Conservation (phyloP, 441 rosid species). For the Pelargonium myrrhifolium region DNA sequence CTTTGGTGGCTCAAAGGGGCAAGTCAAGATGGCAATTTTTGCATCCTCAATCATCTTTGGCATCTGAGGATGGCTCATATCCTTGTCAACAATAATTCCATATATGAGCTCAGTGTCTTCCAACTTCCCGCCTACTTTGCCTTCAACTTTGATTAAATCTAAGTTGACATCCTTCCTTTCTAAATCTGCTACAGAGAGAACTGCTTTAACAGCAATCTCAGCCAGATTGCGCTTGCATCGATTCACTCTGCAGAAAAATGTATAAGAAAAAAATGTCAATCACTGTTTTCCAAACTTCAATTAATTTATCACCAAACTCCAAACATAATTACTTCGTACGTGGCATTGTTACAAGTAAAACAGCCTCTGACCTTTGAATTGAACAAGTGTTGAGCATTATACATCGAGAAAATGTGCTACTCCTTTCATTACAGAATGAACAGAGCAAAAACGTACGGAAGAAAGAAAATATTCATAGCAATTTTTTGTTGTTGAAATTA, state of each 20-base stretch:
- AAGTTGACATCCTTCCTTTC: conserved; percentile 90
- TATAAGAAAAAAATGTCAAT: conserved; percentile 9
- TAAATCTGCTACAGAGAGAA: conserved; percentile 89
- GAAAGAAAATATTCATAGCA: not conserved
- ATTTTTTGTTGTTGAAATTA: not conserved
- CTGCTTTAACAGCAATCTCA: conserved; percentile 94
- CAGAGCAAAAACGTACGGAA: not conserved
- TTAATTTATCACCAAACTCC: not conserved
- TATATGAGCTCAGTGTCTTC: conserved; percentile 84
- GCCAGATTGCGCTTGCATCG: conserved; percentile 84
- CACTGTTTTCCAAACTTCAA: too few relatives aligned
- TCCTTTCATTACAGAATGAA: not conserved
- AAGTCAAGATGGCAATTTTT: conserved; percentile 90
- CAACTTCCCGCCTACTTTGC: conserved; percentile 88
- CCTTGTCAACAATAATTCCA: conserved; percentile 83
- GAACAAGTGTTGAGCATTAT: not conserved
- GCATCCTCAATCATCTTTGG: conserved; percentile 87
- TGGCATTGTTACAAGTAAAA: not conserved
- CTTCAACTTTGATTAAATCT: conserved; percentile 91
- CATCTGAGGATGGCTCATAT: conserved; percentile 99
- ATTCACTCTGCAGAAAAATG: conserved; percentile 56
- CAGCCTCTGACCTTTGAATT: not conserved
- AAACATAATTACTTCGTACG: not conserved
- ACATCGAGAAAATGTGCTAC: not conserved
- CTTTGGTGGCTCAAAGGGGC: conserved; percentile 98